Evolutionary conservation across 164 flowering plant species (phyloP).

Genomic region (Dillenia suffruticosa): DNA sequence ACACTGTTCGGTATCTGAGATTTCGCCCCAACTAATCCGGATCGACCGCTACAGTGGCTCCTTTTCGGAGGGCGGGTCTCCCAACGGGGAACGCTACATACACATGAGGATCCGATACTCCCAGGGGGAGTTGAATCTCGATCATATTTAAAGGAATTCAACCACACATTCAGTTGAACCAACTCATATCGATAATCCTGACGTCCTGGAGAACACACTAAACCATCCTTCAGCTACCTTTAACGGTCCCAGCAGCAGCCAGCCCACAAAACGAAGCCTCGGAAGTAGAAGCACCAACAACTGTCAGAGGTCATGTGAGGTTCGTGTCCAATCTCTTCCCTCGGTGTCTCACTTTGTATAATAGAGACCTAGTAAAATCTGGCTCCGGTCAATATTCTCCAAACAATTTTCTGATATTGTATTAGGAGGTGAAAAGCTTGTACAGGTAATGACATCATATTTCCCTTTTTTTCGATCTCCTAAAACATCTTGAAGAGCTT

Average conservation of each 20-base stretch:
- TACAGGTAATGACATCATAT: too few species aligned
- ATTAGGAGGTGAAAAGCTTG: slow-evolving; percentile 5
- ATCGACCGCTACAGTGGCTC: too few species aligned
- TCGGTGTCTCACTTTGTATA: slow-evolving; percentile 12
- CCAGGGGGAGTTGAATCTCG: too few species aligned
- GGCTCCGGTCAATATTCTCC: slow-evolving; percentile 62
- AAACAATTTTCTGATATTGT: slow-evolving; percentile 19
- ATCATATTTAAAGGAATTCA: too few species aligned
- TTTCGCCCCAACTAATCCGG: too few species aligned
- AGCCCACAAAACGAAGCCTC: slow-evolving; percentile 68
- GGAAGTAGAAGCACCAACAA: slow-evolving; percentile 25
- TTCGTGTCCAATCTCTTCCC: slow-evolving; percentile 41
- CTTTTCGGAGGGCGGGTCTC: too few species aligned
- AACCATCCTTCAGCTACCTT: slow-evolving; percentile 72
- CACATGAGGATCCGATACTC: too few species aligned
- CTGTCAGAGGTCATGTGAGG: slow-evolving; percentile 37
- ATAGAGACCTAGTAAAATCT: slow-evolving; percentile 29
- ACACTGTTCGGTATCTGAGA: too few species aligned
- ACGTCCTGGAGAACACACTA: too few species aligned
- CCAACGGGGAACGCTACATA: too few species aligned
- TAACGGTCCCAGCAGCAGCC: slow-evolving; percentile 65
- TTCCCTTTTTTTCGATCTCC: neutral
- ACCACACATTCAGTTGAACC: too few species aligned
- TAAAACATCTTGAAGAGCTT: neutral
- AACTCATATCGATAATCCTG: too few species aligned